Conservation (phyloP, 169 alveolate species). For the Babesia bovis region DNA sequence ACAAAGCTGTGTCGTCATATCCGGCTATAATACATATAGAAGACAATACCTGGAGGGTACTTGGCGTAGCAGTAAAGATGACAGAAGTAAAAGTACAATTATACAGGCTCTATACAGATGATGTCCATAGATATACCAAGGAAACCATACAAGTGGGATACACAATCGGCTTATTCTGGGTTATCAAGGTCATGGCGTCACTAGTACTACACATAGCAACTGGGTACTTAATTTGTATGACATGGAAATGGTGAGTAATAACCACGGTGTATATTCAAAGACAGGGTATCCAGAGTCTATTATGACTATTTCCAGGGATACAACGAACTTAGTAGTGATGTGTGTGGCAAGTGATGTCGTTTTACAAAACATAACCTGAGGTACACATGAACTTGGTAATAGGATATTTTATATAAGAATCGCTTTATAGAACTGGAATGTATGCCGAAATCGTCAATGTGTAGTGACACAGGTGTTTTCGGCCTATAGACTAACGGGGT, state of each 20-base stretch:
- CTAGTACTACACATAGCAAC: constrained; percentile 7
- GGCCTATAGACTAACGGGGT: too few species aligned
- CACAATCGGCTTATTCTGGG: constrained; percentile 3
- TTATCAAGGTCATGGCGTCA: constrained; percentile 9
- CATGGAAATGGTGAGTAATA: constrained; percentile 7
- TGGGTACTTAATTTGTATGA: neutral
- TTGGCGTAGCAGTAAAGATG: neutral
- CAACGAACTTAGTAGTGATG: too few species aligned
- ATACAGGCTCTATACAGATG: neutral
- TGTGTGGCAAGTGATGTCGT: constrained; percentile 13
- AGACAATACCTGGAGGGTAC: neutral
- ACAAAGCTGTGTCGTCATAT: neutral
- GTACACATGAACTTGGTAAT: too few species aligned
- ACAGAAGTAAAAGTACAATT: neutral
- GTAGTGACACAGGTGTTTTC: too few species aligned
- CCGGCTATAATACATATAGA: neutral
- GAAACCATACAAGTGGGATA: constrained; percentile 8
- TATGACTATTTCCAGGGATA: too few species aligned
- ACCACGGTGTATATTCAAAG: too few species aligned
- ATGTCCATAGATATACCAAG: neutral
- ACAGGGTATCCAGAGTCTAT: too few species aligned
- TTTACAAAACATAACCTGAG: too few species aligned
- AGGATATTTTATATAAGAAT: too few species aligned
- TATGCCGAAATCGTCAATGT: too few species aligned
- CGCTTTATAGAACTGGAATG: too few species aligned